Base-by-base conservation (phyloP, 1,139 yeast genomes). In the Entelexis paramagnoliae region DNA sequence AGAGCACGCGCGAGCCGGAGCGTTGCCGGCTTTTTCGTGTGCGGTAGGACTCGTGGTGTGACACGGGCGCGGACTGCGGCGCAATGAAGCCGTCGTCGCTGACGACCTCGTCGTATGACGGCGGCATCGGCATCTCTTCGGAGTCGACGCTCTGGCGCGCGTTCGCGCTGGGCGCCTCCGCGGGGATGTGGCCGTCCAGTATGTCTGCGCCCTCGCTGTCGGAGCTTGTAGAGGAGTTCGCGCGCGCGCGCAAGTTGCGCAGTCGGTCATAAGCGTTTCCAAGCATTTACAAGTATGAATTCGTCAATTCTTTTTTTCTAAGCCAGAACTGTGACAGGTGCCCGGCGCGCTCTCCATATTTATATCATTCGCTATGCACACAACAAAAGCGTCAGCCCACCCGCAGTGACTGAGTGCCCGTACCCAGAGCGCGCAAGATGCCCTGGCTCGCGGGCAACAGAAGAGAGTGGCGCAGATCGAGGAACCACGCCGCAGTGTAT, bases 41-140 rank as follows among this genome's bases (percentile, higher is more conserved):
- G 20, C 54, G 38, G 28, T 47, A 47, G 1, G 47, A 36, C 48
- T 53, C 56, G 16, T 42, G 44, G 45, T 53, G 56, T 32, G 17
- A 4, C 6, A 53, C 38, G 1, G 44, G 17, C 6, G 39, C 28
- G 33, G 10, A 3, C 13, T 22, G 29, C 19, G 36, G 14, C 16
- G 54, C 47, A 2, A 19, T 22, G 16, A 38, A 48, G 6, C 17
- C n/a, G 3, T 33, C 33, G 39, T 55, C 58, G 35, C 48, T 49
- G 13, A 54, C 56, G 20, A 49, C 58, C 17, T 55, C 58, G 16
- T 55, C 56, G 34, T 53, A 55, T 1, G 58, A 46, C 10, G 54
- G 58, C 20, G 54, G 58, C 30, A 9, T 5, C 22, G 29, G 38
- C 9, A 13, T 4, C 5, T 44, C 47, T 1, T 11, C 32, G 7